Conservation (phyloP, 192 early-diverging fungal species). For the Ambispora gerdemannii region DNA sequence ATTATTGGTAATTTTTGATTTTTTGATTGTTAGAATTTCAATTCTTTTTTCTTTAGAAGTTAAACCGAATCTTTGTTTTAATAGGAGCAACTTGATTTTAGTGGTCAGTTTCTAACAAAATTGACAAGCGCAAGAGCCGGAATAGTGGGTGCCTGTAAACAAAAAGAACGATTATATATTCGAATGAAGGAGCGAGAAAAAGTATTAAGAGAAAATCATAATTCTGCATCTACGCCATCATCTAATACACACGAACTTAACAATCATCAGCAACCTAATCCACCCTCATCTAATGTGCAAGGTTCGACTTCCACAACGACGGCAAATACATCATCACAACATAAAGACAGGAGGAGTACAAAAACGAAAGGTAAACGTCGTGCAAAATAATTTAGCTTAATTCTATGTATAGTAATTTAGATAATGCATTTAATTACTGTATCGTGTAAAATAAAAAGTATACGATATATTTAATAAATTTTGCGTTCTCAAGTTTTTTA, state of each 20-base stretch:
- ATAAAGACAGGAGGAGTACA: neutral
- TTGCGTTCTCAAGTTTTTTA: no score
- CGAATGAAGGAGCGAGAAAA: neutral
- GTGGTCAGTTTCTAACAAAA: neutral
- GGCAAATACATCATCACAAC: no score
- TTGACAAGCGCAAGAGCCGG: neutral
- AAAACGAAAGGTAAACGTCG: neutral
- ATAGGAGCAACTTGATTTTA: constrained; percentile 3
- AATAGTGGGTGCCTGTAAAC: neutral
- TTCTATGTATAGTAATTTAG: no score
- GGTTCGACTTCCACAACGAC: neutral
- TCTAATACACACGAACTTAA: neutral
- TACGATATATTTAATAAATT: no score
- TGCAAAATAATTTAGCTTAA: neutral
- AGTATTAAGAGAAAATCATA: neutral
- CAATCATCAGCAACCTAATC: neutral
- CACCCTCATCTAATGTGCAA: neutral
- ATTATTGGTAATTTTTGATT: constrained; percentile 10
- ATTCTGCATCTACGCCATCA: neutral
- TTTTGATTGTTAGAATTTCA: neutral
- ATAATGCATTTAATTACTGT: no score
- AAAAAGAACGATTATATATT: neutral
- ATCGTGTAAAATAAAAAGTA: no score
- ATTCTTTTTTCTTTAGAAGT: neutral
- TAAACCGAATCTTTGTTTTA: neutral